Evolutionary conservation across 192 early-diverging fungal species (phyloP).

Genomic region (Mortierella hygrophila): DNA sequence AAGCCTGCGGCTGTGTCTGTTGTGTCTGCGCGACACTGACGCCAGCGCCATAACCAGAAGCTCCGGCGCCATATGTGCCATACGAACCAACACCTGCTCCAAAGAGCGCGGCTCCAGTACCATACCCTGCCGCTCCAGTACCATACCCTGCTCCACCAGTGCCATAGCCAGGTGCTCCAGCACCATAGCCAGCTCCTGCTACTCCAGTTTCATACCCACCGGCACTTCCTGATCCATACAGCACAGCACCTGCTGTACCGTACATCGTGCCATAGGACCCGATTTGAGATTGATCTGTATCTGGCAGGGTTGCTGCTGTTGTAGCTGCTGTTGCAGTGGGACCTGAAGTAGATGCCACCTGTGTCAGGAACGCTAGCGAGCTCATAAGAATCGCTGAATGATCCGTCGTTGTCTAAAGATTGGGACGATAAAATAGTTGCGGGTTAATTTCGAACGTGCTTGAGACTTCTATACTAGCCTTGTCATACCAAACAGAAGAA

Average conservation of each 20-base stretch:
- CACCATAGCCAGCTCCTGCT: background rate
- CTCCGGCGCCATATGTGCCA: background rate
- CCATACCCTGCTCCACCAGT: conserved; percentile 7
- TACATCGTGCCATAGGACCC: background rate
- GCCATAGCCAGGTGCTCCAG: conserved; percentile 6
- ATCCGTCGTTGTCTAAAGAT: background rate
- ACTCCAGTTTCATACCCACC: background rate
- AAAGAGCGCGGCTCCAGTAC: conserved; percentile 8
- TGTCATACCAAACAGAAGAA: background rate
- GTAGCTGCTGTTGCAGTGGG: background rate
- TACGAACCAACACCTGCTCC: background rate
- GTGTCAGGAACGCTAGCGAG: background rate
- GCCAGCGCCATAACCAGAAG: background rate
- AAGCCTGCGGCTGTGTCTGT: conserved; percentile 3
- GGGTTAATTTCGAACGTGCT: background rate
- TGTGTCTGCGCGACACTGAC: background rate
- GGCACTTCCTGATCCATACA: background rate
- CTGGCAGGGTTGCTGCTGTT: background rate
- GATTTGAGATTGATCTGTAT: background rate
- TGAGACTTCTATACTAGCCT: too few relatives aligned
- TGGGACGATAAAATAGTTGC: background rate
- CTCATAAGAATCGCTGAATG: conserved; percentile 11
- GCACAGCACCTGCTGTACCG: background rate
- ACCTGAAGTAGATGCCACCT: background rate
- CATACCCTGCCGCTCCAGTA: background rate